phyloP scores from a whole-genome alignment of 441 rosid genomes.

The Rhodomyrtus psidioides region DNA sequence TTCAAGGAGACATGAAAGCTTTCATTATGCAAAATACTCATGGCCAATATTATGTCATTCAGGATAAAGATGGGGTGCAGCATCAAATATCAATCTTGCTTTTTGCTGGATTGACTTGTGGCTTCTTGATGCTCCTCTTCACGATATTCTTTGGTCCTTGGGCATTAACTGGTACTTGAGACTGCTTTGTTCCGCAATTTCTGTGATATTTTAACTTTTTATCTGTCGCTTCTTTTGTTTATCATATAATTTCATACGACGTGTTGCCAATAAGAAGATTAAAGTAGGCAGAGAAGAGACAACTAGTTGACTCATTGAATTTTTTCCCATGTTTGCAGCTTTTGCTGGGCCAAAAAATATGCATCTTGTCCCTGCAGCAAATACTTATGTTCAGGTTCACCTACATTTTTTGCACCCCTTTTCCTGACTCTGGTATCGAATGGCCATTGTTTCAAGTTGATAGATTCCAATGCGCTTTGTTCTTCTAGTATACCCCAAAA shows the following conservation, averaged over 20 bases:
- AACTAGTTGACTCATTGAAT: not conserved
- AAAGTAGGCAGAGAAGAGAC: not conserved
- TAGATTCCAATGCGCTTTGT: not conserved
- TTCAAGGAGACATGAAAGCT: not conserved
- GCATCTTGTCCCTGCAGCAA: slow-evolving; percentile 52
- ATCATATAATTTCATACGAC: not conserved
- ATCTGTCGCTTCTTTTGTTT: not conserved
- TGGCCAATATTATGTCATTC: not conserved
- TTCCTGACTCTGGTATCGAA: not conserved
- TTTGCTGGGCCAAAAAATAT: slow-evolving; percentile 48
- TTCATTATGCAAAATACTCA: not conserved
- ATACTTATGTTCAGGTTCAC: slow-evolving; percentile 55
- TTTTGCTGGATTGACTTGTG: slow-evolving; percentile 1
- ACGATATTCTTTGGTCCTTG: slow-evolving; percentile 1
- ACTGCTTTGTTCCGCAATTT: not conserved
- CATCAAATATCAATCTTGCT: slow-evolving; percentile 5
- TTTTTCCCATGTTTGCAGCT: slow-evolving; percentile 31
- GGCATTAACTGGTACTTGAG: slow-evolving; percentile 39
- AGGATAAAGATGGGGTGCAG: slow-evolving; percentile 7
- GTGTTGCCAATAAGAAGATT: not conserved
- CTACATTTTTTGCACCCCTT: not conserved
- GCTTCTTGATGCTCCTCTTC: slow-evolving; percentile 7
- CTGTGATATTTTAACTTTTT: not conserved
- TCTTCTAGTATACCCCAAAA: not conserved
- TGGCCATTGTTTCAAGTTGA: not conserved